Base-by-base conservation (phyloP, 2,329 filamentous ascomycete species). In the Sclerotinia nivalis region DNA sequence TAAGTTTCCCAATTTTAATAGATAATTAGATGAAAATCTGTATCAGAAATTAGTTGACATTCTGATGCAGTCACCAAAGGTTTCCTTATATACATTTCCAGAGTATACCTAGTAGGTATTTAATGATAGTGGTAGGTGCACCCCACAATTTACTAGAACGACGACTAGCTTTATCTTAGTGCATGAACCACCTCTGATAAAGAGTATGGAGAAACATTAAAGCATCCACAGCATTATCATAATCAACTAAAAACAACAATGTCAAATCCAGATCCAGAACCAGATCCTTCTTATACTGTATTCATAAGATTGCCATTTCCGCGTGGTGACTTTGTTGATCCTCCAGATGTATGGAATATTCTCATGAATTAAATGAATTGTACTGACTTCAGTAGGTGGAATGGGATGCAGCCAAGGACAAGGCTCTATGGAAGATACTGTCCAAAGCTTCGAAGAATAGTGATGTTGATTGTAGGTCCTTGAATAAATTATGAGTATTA, bases 241-340 rank as follows among this genome's bases (percentile, higher is more conserved):
- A 34, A 61, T 54, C 54, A 62, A 50, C 45, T 31, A 54, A 34
- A 60, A 66, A 68, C 66, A 70, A 74, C 68, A 50, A 78, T 77
- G 74, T 75, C 76, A 58, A 69, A 69, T 47, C 65, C 52, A 45
- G 62, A 66, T 15, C 43, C 52, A 47, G 45, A 64, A 5, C 25
- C 71, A 60, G 78, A 79, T 70, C 77, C 78, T 69, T 73, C 74
- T 69, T 79, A 79, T 69, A 97, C 92, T 20, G 89, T 97, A 71
- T 92, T 97, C 77, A 88, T 99, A 73, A 87, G 94, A 72, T 86
- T 98, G n/a, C 96, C 96, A 34, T 96, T 97, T 77, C 88, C 91
- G 49, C 88, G 96, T 69, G 91, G 91, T 54, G 89, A 92, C 76
- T 99, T 99, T 82, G 87, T 94, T 72, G 95, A 99, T 80, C 96